Conservation (phyloP, 306 rosid genomes). For the Dalbergia cultrata region DNA sequence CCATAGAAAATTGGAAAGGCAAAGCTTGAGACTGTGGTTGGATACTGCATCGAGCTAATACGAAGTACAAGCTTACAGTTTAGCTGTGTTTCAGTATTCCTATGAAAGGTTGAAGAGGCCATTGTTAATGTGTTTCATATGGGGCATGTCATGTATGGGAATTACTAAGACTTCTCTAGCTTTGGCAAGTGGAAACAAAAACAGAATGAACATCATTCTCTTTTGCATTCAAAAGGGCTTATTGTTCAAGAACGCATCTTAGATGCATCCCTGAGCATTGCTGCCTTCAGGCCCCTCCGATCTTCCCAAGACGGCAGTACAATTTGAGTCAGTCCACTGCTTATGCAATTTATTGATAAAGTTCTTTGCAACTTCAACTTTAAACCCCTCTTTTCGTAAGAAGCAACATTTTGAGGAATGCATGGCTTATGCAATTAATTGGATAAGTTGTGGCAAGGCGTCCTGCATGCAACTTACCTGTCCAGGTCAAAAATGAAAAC, state of each 20-base stretch:
- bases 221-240: conserved; percentile 10
- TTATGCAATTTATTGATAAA: background rate
- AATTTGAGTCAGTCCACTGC: background rate
- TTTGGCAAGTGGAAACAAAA: background rate
- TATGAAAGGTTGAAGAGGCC: conserved; percentile 10
- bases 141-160: background rate
- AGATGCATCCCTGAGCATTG: too few relatives aligned
- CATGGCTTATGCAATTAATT: background rate
- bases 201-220: background rate
- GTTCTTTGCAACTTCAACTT: background rate
- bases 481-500: conserved; percentile 19
- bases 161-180: background rate
- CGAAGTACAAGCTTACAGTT: conserved; percentile 52
- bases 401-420: background rate
- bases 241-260: background rate
- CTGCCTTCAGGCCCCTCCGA: too few relatives aligned
- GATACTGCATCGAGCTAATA: conserved; percentile 72
- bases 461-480: background rate
- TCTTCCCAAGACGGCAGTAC: background rate
- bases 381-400: background rate
- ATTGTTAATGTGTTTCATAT: background rate
- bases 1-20: conserved; percentile 69
- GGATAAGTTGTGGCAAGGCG: background rate
- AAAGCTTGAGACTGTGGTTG: conserved; percentile 79
- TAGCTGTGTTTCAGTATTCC: background rate